Evolutionary conservation across 2,329 filamentous ascomycete genomes (phyloP), one percentile per base, ranked within the genome.

Genomic region (Colletotrichum tabaci): DNA sequence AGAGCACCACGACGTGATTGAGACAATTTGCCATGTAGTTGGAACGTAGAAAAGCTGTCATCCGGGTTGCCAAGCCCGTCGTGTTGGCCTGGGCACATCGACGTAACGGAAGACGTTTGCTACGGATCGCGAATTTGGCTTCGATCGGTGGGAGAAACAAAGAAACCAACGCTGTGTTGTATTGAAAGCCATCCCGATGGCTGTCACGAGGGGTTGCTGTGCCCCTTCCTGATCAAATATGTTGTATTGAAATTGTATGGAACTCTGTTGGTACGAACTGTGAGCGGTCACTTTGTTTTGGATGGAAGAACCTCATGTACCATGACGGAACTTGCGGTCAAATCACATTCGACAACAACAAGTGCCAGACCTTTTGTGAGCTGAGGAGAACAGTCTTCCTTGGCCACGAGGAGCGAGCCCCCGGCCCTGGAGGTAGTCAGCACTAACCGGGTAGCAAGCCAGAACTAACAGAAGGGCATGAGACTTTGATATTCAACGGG

Each of bases 331-430:
- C 55, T 5, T 57, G 55, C n/a, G 55, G 55, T 12, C 10, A 30
- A 16, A 16, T 57, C 8, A 10, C 23, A 12, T 2, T 8, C 21
- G 55, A 57, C 5, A n/a, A 42, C 30, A 38, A 57, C 16, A 38
- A 57, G 8, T 42, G 55, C 26, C 55, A 57, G 26, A n/a, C 26
- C 55, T 57, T 57, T 42, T 57, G 55, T n/a, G 55, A 57, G 26
- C 55, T 38, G 3, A 42, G 18, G 40, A 16, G 55, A 38, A 35
- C 55, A 16, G 30, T 30, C 13, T 12, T 57, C 30, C n/a, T 42
- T 10, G 55, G 30, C 15, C 55, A 57, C 40, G 55, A 57, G n/a
- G n/a, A 38, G 40, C 26, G 55, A 18, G 55, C 26, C 21, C 55
- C 55, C 4, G 55, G 55, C 5, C 26, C 55, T 16, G 55, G 30